phyloP scores from a whole-genome alignment of 352 stramenopile species.

The Peronospora farinosa region DNA sequence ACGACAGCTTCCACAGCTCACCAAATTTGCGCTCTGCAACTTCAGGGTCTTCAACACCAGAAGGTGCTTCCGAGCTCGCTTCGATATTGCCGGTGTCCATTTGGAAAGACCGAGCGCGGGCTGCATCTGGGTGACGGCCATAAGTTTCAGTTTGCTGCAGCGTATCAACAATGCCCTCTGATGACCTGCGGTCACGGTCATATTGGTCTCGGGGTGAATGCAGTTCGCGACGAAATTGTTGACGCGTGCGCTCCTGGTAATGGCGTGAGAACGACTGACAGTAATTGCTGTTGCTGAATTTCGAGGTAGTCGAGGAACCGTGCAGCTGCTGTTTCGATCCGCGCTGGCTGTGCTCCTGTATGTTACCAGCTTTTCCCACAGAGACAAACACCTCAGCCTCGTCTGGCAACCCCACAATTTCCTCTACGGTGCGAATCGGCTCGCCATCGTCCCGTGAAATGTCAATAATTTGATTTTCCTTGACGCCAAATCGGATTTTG shows the following conservation, averaged over 20 bases:
- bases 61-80: slow-evolving; percentile 5
- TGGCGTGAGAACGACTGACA: slow-evolving; percentile 15
- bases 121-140: slow-evolving; percentile 20
- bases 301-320: slow-evolving; percentile 7
- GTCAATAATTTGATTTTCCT: slow-evolving; percentile 70
- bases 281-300: slow-evolving; percentile 16
- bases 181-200: slow-evolving; percentile 48
- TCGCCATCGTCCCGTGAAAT: slow-evolving; percentile 69
- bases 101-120: slow-evolving; percentile 48
- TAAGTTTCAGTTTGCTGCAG: slow-evolving; percentile 32
- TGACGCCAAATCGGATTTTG: slow-evolving; percentile 72
- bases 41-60: slow-evolving; percentile 22
- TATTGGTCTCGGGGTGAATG: slow-evolving; percentile 34
- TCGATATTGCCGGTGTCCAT: slow-evolving; percentile 33
- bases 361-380: slow-evolving; percentile 70
- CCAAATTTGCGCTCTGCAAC: slow-evolving; percentile 48
- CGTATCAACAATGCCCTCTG: slow-evolving; percentile 41
- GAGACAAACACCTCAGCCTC: slow-evolving; percentile 69
- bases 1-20: slow-evolving; percentile 71
- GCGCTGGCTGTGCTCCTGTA: slow-evolving; percentile 45
- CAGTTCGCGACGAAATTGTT: slow-evolving; percentile 23
- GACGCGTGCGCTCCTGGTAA: slow-evolving; percentile 27
- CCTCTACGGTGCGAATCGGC: slow-evolving; percentile 41
- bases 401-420: slow-evolving; percentile 46
- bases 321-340: slow-evolving; percentile 23